Evolutionary conservation across 805 yeast species (phyloP), one percentile per base, ranked within the genome.

Genomic region (Sugiyamaella marilandica): DNA sequence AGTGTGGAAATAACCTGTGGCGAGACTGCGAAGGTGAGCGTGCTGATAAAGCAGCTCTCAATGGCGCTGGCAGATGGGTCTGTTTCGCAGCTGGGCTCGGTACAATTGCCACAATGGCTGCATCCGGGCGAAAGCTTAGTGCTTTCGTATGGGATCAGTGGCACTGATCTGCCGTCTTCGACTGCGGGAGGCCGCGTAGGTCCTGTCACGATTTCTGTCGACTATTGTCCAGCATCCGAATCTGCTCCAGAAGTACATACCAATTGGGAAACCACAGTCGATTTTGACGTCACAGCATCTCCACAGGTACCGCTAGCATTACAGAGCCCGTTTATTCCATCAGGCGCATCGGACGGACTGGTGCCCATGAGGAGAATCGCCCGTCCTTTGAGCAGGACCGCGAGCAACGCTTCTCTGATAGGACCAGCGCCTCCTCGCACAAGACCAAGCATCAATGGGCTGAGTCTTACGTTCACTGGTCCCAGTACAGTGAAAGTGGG

Each of bases 401-500:
- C 60, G 24, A 51, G 61, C 7, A 49, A 64, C 16, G 37, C 54
- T 8, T 26, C 59, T 52, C 39, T 58, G 39, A 39, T 39, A 14
- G 43, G 43, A 19, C 39, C 47, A 10, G 14, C 55, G 1, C 10
- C 51, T 10, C 26, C 47, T 10, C 39, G 51, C 5, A 37, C 24
- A 16, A n/a, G 49, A 31, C 41, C 44, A 10, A 41, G 45, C 2
- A 31, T 56, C 16, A 52, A 41, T 24, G 75, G 78, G 0, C 62
- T 81, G 13, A 71, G 73, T 13, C 70, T 85, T 11, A 77, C 84
- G 2, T 80, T 86, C 53, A 71, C 77, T 4, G 94, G 95, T 0
- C 78, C 80, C 10, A 77, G 84, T 5, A 73, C 75, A 39, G 81
- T 84, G 3, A 71, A 74, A 58, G 66, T 84, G 9, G 92, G 94